phyloP scores from a whole-genome alignment of 2,329 filamentous ascomycete genomes.

The Teratosphaeria zuluensis region DNA sequence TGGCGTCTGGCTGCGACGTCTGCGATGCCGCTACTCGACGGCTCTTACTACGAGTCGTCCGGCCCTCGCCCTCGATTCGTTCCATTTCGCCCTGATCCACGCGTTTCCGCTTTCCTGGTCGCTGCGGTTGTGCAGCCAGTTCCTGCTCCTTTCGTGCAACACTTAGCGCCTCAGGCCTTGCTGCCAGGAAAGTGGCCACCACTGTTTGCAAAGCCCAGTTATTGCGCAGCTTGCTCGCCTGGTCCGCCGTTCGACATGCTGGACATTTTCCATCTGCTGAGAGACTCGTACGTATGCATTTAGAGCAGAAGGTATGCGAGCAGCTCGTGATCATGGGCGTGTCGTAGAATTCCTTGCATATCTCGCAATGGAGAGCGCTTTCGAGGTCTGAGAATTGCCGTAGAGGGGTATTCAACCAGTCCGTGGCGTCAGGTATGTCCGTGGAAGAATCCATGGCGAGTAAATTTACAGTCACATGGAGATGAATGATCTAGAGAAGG shows the following conservation, averaged over 20 bases:
- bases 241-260: constrained; percentile 65
- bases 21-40: constrained; percentile 23
- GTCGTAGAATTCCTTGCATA: constrained; percentile 95
- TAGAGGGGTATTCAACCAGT: constrained; percentile 68
- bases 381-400: constrained; percentile 62
- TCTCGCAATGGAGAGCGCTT: constrained; percentile 79
- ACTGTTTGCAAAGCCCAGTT: constrained; percentile 82
- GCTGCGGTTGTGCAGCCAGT: constrained; percentile 11
- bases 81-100: constrained; percentile 23
- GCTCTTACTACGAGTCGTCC: constrained; percentile 30
- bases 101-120: constrained; percentile 44
- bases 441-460: constrained; percentile 14
- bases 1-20: constrained; percentile 18
- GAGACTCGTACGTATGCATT: constrained; percentile 84
- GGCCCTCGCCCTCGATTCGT: constrained; percentile 12
- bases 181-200: constrained; percentile 64
- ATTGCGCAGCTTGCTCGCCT: constrained; percentile 72
- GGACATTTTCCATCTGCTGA: constrained; percentile 80
- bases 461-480: constrained; percentile 19
- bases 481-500: constrained; percentile 15
- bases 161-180: constrained; percentile 52
- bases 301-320: constrained; percentile 90
- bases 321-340: constrained; percentile 94
- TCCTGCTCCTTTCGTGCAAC: constrained; percentile 43
- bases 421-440: constrained; percentile 62